Conservation (phyloP, 2,329 filamentous ascomycete genomes). For the Fusarium mundagurra region DNA sequence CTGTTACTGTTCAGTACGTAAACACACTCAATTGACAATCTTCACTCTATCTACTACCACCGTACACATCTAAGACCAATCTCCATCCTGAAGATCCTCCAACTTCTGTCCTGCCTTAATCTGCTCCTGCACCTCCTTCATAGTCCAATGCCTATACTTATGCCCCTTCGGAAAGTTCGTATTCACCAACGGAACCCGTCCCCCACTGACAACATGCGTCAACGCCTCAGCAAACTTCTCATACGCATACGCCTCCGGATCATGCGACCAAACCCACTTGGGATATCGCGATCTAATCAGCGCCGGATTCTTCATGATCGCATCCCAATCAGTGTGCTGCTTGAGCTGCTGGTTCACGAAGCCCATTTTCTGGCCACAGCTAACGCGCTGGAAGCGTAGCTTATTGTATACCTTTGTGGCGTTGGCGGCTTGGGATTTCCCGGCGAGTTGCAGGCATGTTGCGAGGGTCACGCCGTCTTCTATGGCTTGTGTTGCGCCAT, state of each 20-base stretch:
- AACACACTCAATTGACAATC: not conserved
- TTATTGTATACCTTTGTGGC: slow-evolving; percentile 21
- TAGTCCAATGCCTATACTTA: slow-evolving; percentile 29
- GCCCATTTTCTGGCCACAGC: slow-evolving; percentile 19
- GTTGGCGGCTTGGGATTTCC: slow-evolving; percentile 11
- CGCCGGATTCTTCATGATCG: slow-evolving; percentile 24
- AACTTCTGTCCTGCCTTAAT: slow-evolving; percentile 22
- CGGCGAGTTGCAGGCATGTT: slow-evolving; percentile 15
- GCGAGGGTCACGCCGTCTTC: slow-evolving; percentile 30
- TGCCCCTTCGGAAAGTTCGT: slow-evolving; percentile 28
- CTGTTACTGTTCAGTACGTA: accelerated
- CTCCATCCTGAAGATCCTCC: slow-evolving; percentile 30
- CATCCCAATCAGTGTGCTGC: slow-evolving; percentile 29
- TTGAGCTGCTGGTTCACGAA: slow-evolving; percentile 32
- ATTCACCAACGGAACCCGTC: slow-evolving; percentile 15
- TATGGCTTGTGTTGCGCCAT: slow-evolving; percentile 24
- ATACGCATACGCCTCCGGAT: slow-evolving; percentile 27
- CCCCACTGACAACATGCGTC: slow-evolving; percentile 21
- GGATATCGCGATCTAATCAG: slow-evolving; percentile 23
- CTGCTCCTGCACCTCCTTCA: slow-evolving; percentile 29
- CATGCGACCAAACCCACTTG: slow-evolving; percentile 28
- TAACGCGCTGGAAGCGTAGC: slow-evolving; percentile 14
- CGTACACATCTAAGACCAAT: slow-evolving; percentile 5
- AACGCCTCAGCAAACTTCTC: slow-evolving; percentile 31
- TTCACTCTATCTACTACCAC: not conserved